phyloP scores from a whole-genome alignment of 2,329 filamentous ascomycete species.

The Magnaporthiopsis poae region DNA sequence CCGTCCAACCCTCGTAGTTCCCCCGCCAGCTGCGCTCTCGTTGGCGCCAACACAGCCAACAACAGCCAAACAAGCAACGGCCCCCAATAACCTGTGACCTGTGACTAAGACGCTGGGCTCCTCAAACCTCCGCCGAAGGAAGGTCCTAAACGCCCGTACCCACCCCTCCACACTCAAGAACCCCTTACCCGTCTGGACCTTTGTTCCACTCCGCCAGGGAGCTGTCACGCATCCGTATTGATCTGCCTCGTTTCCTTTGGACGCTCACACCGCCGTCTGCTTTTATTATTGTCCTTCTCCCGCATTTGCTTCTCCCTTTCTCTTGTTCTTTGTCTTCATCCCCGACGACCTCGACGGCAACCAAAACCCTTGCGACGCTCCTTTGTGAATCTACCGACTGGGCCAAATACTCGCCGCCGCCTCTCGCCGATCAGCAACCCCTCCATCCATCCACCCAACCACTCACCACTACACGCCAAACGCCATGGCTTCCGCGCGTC shows the following conservation, averaged over 20 bases:
- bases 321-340: neutral
- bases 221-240: neutral
- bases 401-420: neutral
- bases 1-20: too few species aligned
- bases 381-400: neutral
- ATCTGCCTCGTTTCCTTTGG: neutral
- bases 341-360: neutral
- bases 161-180: neutral
- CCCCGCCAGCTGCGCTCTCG: neutral
- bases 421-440: neutral
- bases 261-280: neutral
- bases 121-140: neutral
- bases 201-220: neutral
- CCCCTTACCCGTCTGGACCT: neutral
- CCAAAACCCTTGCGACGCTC: neutral
- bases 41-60: neutral
- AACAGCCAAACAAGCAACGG: neutral
- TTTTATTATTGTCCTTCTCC: neutral
- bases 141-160: neutral
- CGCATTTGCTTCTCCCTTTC: neutral
- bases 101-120: neutral
- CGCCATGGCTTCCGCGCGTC: conserved; percentile 42
- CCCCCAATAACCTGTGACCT: neutral
- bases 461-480: neutral
- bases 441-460: neutral